A percentile compares a stretch with the other conserved stretches of the same genome.
These are phyloP conservation scores for Tulasnella sp. DNA, from an alignment of 768 basidiomycete genomes.

Conservation along the genomic window DNA sequence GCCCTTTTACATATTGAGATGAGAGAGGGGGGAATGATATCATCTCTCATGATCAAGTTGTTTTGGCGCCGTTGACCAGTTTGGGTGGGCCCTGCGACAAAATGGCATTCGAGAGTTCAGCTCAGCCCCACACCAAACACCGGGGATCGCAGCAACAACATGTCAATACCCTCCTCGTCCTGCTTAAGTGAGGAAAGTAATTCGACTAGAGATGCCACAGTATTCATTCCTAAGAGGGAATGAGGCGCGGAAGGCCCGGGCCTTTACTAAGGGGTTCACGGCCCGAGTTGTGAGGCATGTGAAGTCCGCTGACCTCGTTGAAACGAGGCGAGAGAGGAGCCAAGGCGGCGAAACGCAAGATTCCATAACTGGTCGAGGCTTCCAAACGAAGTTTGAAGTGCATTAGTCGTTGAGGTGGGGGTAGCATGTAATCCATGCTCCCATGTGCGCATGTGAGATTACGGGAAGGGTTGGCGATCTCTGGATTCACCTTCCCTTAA, in stretches of 20 bases:
- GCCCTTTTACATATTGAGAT: not conserved
- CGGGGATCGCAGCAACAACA: not conserved
- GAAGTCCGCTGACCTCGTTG: not conserved
- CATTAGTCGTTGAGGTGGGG: not conserved
- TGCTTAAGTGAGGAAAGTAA: not conserved
- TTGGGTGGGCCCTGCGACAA: not conserved
- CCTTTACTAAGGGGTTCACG: not conserved
- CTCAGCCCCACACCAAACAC: not conserved
- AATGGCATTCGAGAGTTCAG: not conserved
- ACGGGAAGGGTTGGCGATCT: not conserved
- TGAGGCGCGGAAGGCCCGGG: not conserved
- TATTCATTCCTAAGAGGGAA: not conserved
- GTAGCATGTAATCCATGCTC: not conserved
- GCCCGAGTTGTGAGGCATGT: not conserved
- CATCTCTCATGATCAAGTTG: not conserved
- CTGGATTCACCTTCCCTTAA: not conserved
- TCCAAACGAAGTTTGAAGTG: not conserved
- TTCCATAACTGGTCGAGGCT: not conserved
- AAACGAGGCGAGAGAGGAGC: not conserved
- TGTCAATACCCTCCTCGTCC: no score
- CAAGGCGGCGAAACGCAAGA: not conserved
- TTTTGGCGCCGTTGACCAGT: not conserved
- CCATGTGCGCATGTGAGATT: constrained; percentile 9
- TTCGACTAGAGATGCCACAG: not conserved
- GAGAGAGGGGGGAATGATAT: not conserved